phyloP scores from a whole-genome alignment of 2,329 filamentous ascomycete genomes.

The Microsporum ferrugineum region DNA sequence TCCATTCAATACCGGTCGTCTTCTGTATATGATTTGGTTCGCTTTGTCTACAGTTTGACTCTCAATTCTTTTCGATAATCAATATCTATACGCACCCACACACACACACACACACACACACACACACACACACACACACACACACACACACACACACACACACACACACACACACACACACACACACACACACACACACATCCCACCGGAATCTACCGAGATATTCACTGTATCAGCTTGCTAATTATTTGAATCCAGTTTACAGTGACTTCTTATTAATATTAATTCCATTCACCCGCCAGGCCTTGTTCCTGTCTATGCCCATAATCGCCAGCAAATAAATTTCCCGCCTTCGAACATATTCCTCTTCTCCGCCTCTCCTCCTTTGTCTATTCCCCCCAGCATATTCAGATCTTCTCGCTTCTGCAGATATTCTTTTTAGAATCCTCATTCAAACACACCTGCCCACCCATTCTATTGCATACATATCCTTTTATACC shows the following conservation, averaged over 20 bases:
- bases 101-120: not conserved
- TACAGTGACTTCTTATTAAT: constrained; percentile 1
- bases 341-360: constrained; percentile 11
- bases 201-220: not conserved
- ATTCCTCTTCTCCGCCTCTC: not conserved
- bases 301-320: constrained; percentile 14
- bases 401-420: constrained; percentile 7
- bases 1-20: not conserved
- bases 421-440: not conserved
- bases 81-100: too few relatives aligned
- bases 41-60: not conserved
- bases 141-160: not conserved
- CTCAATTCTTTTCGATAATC: not conserved
- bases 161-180: not conserved
- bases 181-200: not conserved
- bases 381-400: constrained; percentile 16
- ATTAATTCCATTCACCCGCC: constrained; percentile 11
- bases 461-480: not conserved
- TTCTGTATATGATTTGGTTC: constrained; percentile 4
- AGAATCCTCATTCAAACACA: not conserved
- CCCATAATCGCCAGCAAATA: constrained; percentile 26
- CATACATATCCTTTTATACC: constrained; percentile 8
- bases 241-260: not conserved
- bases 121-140: not conserved
- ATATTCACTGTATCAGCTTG: not conserved